Evolutionary conservation across 176 grass and related monocot genomes (phyloP).

Genomic region (Hsuehochloa calcarea): DNA sequence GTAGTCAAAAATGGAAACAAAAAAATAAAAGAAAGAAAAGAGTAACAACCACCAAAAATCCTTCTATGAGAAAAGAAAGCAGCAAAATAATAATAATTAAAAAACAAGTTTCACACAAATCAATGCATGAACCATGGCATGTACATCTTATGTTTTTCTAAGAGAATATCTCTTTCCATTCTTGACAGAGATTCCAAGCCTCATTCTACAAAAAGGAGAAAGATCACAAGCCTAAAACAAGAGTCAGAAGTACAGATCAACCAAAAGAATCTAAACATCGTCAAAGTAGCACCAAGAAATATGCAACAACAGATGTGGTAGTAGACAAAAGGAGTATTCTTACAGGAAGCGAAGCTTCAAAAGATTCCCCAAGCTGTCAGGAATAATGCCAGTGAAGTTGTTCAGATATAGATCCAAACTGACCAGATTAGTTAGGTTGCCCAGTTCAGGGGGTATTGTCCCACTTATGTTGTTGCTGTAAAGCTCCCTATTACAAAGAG

Average conservation of each 20-base stretch:
- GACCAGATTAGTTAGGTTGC: constrained; percentile 71
- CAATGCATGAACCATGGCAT: constrained; percentile 3
- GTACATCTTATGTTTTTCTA: background rate
- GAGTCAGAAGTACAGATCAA: background rate
- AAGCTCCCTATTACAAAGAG: constrained; percentile 55
- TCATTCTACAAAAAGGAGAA: background rate
- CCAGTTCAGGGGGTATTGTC: constrained; percentile 66
- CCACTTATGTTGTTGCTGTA: constrained; percentile 84
- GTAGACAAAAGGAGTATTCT: constrained; percentile 28
- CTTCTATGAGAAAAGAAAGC: background rate
- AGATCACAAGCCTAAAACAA: background rate
- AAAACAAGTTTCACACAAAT: background rate
- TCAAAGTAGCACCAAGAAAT: constrained; percentile 4
- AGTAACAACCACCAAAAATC: constrained; percentile 12
- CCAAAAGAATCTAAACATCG: constrained; percentile 14
- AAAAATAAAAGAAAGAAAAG: background rate
- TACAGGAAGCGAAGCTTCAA: constrained; percentile 82
- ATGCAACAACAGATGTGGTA: background rate
- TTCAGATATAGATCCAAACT: constrained; percentile 91
- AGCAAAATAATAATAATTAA: background rate
- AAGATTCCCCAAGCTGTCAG: constrained; percentile 58
- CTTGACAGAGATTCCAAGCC: constrained; percentile 2
- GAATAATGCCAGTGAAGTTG: constrained; percentile 50
- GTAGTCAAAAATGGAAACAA: background rate
- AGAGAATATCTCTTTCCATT: constrained; percentile 4